Conservation (phyloP, 192 early-diverging fungal genomes). For the Phlyctochytrium bullatum region DNA sequence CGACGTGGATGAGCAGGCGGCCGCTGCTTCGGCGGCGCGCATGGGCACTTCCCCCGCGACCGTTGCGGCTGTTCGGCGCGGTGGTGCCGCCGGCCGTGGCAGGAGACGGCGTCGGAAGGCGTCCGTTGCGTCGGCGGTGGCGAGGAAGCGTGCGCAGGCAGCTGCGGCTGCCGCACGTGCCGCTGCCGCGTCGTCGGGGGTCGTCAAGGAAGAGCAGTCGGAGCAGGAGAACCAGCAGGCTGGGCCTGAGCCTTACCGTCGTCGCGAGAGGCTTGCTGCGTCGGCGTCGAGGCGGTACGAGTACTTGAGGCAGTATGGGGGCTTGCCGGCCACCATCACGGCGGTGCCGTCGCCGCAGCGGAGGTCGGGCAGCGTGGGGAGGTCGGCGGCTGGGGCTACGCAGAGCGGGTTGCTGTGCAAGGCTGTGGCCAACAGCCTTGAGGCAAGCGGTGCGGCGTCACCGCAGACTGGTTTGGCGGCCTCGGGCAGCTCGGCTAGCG, state of each 20-base stretch:
- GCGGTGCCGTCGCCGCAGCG: no score
- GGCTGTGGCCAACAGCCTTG: no score
- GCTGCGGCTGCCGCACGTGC: background rate
- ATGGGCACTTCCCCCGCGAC: background rate
- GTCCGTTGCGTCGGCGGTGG: background rate
- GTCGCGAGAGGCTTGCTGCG: background rate
- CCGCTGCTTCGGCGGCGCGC: background rate
- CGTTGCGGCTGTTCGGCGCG: background rate
- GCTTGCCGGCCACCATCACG: no score
- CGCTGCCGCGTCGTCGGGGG: background rate
- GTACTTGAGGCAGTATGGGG: background rate
- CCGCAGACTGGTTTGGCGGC: no score
- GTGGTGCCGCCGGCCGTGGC: background rate
- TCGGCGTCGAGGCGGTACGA: background rate
- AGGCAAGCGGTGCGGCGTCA: no score
- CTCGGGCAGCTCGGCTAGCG: no score
- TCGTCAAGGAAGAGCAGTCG: background rate
- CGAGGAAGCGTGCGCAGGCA: background rate
- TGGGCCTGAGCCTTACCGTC: background rate
- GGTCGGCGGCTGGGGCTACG: no score
- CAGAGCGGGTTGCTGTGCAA: no score
- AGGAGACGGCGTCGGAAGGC: background rate
- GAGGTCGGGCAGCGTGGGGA: no score
- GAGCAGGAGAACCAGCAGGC: background rate
- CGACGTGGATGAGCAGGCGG: background rate